Conservation (phyloP, 2,329 filamentous ascomycete genomes). For the Alternaria longipes region DNA sequence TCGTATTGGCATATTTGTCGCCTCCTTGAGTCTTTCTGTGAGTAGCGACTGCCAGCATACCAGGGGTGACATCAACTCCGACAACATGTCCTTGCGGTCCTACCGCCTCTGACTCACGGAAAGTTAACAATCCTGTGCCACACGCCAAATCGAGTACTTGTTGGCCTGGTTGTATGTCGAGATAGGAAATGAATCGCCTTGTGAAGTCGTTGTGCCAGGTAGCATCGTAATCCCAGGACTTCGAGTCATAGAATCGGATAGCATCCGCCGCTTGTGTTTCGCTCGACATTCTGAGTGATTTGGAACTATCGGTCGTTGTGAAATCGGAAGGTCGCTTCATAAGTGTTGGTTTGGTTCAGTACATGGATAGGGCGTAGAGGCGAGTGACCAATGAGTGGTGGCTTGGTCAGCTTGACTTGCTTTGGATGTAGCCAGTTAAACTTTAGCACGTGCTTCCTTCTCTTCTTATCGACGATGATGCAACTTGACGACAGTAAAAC, state of each 20-base stretch:
- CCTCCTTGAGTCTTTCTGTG: slow-evolving; percentile 38
- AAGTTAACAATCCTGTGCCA: slow-evolving; percentile 56
- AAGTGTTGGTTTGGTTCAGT: background rate
- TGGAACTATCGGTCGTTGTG: background rate
- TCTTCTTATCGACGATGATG: background rate
- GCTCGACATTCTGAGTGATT: slow-evolving; percentile 19
- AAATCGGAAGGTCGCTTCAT: background rate
- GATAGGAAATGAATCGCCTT: slow-evolving; percentile 47
- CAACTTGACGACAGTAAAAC: background rate
- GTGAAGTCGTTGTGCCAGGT: slow-evolving; percentile 56
- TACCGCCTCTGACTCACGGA: slow-evolving; percentile 52
- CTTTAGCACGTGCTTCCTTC: slow-evolving; percentile 1
- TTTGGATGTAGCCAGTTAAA: slow-evolving; percentile 14
- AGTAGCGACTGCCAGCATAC: slow-evolving; percentile 53
- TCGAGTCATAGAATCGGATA: slow-evolving; percentile 49
- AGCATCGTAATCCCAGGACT: slow-evolving; percentile 50
- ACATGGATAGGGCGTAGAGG: background rate
- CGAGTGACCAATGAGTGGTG: slow-evolving; percentile 8
- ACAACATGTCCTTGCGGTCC: slow-evolving; percentile 50
- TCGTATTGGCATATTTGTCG: slow-evolving; percentile 44
- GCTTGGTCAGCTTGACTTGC: slow-evolving; percentile 9
- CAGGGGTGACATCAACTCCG: slow-evolving; percentile 54
- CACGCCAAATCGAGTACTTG: slow-evolving; percentile 58
- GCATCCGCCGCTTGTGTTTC: slow-evolving; percentile 41
- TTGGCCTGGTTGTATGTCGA: slow-evolving; percentile 49